These are phyloP conservation scores for Boletus smithii DNA, from an alignment of 1,284 basidiomycete species.

Conservation along the genomic window DNA sequence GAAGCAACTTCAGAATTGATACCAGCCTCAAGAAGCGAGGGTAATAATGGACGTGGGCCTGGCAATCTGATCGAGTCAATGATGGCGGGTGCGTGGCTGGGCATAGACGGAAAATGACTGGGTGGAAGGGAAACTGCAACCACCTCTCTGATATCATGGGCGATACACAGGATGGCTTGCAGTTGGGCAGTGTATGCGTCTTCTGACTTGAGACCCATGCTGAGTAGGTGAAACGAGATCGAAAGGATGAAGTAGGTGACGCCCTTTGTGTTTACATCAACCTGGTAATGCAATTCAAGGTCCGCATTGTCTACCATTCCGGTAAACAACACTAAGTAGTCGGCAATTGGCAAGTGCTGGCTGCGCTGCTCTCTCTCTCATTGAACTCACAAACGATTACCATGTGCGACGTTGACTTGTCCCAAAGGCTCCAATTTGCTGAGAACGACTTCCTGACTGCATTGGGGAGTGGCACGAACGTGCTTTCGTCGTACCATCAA, in stretches of 20 bases:
- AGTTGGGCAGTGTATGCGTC: background rate
- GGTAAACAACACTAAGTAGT: too few relatives aligned
- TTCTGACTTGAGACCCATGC: background rate
- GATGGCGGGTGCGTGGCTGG: accelerated
- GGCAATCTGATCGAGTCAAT: conserved; percentile 5
- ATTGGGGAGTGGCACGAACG: background rate
- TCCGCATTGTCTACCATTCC: conserved; percentile 15
- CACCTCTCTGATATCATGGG: background rate
- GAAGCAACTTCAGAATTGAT: background rate
- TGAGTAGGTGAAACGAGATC: too few relatives aligned
- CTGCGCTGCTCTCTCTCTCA: too few relatives aligned
- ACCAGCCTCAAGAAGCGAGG: conserved; percentile 3
- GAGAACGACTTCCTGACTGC: conserved; percentile 10
- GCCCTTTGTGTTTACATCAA: too few relatives aligned
- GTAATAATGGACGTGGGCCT: background rate
- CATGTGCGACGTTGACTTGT: conserved; percentile 8
- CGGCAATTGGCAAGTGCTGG: too few relatives aligned
- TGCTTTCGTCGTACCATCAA: conserved; percentile 6
- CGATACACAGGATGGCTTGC: background rate
- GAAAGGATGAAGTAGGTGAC: too few relatives aligned
- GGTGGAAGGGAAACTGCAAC: background rate
- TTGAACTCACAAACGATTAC: too few relatives aligned
- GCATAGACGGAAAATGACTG: background rate
- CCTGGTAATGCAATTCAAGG: conserved; percentile 13
- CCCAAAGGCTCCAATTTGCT: background rate